Evolutionary conservation across 2,329 filamentous ascomycete genomes (phyloP).

Genomic region (Fusarium pseudocircinatum): DNA sequence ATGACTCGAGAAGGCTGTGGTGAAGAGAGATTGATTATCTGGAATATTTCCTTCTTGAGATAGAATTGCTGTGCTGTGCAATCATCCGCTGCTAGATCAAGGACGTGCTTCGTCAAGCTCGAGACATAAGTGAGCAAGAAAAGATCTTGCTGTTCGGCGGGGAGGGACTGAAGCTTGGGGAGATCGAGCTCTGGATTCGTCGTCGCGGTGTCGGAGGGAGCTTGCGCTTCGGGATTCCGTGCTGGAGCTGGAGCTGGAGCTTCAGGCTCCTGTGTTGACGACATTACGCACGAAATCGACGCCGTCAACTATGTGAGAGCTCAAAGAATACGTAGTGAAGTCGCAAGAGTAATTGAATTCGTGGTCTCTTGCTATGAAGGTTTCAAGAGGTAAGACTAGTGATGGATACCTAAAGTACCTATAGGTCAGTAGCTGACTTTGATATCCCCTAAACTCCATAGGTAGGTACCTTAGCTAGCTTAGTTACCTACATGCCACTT

Average conservation of each 20-base stretch:
- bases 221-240: slow-evolving; percentile 44
- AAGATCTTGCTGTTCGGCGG: slow-evolving; percentile 94
- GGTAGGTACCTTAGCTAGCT: too few relatives aligned
- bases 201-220: slow-evolving; percentile 52
- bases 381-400: slow-evolving; percentile 25
- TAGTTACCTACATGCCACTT: slow-evolving; percentile 26
- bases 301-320: slow-evolving; percentile 33
- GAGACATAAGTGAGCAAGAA: slow-evolving; percentile 91
- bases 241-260: slow-evolving; percentile 47
- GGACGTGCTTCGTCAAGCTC: slow-evolving; percentile 82
- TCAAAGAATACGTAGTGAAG: slow-evolving; percentile 10
- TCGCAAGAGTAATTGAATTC: slow-evolving; percentile 7
- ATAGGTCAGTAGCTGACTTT: slow-evolving; percentile 18
- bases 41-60: slow-evolving; percentile 93
- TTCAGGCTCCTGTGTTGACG: slow-evolving; percentile 50
- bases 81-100: slow-evolving; percentile 77
- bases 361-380: slow-evolving; percentile 18
- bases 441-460: slow-evolving; percentile 25
- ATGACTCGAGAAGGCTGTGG: slow-evolving; percentile 89
- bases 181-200: slow-evolving; percentile 85
- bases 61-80: slow-evolving; percentile 90
- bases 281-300: slow-evolving; percentile 45
- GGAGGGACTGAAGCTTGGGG: slow-evolving; percentile 86
- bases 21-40: slow-evolving; percentile 86
- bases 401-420: neutral